Evolutionary conservation across 2,329 filamentous ascomycete genomes (phyloP).

Genomic region (Colletotrichum costaricense): DNA sequence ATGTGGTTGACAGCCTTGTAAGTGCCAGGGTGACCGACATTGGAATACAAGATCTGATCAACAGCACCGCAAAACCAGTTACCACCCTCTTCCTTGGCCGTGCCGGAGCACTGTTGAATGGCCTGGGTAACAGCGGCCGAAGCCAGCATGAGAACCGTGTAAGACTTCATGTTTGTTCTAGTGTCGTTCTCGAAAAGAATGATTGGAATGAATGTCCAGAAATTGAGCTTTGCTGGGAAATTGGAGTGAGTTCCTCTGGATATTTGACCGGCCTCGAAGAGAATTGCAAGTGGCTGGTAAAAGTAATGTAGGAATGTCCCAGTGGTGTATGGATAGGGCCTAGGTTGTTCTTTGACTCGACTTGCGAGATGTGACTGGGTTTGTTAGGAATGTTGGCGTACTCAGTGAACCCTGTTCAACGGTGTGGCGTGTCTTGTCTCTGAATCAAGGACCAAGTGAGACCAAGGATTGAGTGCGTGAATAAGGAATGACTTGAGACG

Average conservation of each 20-base stretch:
- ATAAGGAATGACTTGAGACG: conserved; percentile 34
- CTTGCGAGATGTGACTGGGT: conserved; percentile 20
- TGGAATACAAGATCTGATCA: conserved; percentile 71
- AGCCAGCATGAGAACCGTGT: conserved; percentile 42
- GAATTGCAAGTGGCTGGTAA: conserved; percentile 2
- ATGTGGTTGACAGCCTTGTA: conserved; percentile 76
- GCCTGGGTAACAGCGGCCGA: conserved; percentile 45
- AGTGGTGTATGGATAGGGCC: not conserved
- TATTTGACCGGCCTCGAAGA: conserved; percentile 26
- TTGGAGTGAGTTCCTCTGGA: not conserved
- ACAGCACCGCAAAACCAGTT: conserved; percentile 77
- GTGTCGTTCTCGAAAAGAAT: conserved; percentile 2
- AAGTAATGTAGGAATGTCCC: conserved; percentile 20
- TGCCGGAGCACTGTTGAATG: conserved; percentile 50
- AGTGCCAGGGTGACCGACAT: conserved; percentile 67
- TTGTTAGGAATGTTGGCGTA: conserved; percentile 3
- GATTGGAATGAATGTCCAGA: conserved; percentile 15
- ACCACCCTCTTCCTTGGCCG: conserved; percentile 53
- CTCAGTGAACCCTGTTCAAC: conserved; percentile 30
- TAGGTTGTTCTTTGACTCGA: conserved; percentile 32
- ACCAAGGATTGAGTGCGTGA: conserved; percentile 15
- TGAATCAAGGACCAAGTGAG: conserved; percentile 17
- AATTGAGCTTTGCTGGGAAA: conserved; percentile 18
- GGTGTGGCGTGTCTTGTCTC: conserved; percentile 21
- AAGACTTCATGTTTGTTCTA: conserved; percentile 45